These are phyloP conservation scores for Auricularia sp. DNA, from an alignment of 768 basidiomycete genomes.

Conservation along the genomic window DNA sequence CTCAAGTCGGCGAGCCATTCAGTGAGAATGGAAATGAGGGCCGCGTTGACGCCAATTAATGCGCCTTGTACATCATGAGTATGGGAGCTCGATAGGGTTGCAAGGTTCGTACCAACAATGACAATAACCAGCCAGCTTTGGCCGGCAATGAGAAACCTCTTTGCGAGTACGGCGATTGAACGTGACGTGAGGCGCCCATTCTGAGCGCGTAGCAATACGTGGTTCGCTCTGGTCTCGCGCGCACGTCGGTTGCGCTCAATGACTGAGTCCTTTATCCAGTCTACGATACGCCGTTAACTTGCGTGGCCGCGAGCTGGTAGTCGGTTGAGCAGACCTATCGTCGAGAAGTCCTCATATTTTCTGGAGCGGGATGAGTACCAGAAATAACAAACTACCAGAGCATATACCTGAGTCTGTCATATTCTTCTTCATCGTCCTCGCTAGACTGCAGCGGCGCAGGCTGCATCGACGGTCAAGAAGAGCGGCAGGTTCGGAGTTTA, in stretches of 20 bases:
- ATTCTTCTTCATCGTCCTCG: not conserved
- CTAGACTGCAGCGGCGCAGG: not conserved
- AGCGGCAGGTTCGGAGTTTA: too few species aligned
- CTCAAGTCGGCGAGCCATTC: conserved; percentile 98
- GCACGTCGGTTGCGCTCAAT: conserved; percentile 76
- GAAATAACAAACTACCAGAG: not conserved
- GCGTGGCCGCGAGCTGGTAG: conserved; percentile 7
- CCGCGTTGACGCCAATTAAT: conserved; percentile 89
- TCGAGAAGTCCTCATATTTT: conserved; percentile 52
- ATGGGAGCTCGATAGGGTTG: not conserved
- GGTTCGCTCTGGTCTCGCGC: conserved; percentile 42
- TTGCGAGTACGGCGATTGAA: conserved; percentile 54
- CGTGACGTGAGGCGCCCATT: conserved; percentile 40
- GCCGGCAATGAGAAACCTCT: conserved; percentile 52
- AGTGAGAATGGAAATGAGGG: conserved; percentile 86
- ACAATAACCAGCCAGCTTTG: conserved; percentile 91
- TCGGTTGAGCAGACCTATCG: conserved; percentile 57
- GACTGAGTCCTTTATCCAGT: conserved; percentile 96
- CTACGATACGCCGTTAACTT: conserved; percentile 31
- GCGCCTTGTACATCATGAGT: conserved; percentile 45
- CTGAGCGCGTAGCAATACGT: conserved; percentile 35
- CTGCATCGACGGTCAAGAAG: not conserved
- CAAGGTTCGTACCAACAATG: conserved; percentile 64
- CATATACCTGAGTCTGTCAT: not conserved
- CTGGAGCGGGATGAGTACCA: not conserved